Conservation (phyloP, 495 filamentous ascomycete genomes). For the Talaromyces trachyspermus region DNA sequence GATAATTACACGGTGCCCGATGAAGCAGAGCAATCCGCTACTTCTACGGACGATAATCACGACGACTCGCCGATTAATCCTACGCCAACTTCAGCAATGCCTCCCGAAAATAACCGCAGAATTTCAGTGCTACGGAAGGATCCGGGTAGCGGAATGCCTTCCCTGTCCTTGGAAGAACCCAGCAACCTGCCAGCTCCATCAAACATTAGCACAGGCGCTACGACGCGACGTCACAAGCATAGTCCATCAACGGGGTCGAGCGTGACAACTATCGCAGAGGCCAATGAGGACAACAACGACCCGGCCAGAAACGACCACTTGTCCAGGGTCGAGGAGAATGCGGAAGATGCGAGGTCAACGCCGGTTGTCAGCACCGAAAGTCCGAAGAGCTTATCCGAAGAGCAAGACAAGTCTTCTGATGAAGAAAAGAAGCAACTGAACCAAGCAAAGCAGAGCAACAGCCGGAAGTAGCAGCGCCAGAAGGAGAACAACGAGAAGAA, state of each 20-base stretch:
- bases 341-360: neutral
- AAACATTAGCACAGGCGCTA: conserved; percentile 49
- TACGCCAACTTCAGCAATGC: conserved; percentile 25
- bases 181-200: conserved; percentile 14
- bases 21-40: conserved; percentile 75
- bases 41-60: conserved; percentile 29
- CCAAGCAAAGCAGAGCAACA: no score
- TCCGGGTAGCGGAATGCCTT: conserved; percentile 18
- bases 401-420: neutral
- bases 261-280: conserved; percentile 63
- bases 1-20: conserved; percentile 94
- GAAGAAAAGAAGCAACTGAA: neutral
- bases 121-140: conserved; percentile 38
- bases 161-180: conserved; percentile 24
- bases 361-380: neutral
- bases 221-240: conserved; percentile 64
- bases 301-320: conserved; percentile 4
- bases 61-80: conserved; percentile 14
- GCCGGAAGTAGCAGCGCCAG: no score
- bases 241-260: conserved; percentile 70
- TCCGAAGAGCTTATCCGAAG: neutral
- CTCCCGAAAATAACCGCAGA: conserved; percentile 33
- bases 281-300: conserved; percentile 56
- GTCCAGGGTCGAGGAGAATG: conserved; percentile 2
- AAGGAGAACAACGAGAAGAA: neutral